Conservation (phyloP, 805 yeast genomes). For the Wickerhamomyces canadensis region DNA sequence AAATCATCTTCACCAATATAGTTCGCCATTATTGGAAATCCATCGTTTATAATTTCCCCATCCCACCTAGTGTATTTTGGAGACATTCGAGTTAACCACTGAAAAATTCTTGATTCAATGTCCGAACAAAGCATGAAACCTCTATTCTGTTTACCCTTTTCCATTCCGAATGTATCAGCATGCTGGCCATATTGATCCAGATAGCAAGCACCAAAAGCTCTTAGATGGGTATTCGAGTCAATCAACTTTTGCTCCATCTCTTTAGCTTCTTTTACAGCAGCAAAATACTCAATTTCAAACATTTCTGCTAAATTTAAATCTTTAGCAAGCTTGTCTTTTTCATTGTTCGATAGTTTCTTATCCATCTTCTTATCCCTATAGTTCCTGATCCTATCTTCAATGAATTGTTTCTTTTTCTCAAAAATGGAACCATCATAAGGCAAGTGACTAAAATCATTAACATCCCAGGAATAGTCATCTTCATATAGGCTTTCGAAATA, state of each 20-base stretch:
- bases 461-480: slow-evolving; percentile 17
- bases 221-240: slow-evolving; percentile 22
- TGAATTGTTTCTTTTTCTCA: slow-evolving; percentile 14
- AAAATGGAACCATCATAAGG: slow-evolving; percentile 18
- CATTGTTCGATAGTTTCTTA: slow-evolving; percentile 3
- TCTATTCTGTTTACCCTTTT: too few species aligned
- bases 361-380: background rate
- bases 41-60: slow-evolving; percentile 24
- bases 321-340: slow-evolving; percentile 11
- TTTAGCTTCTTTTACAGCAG: slow-evolving; percentile 14
- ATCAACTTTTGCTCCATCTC: slow-evolving; percentile 19
- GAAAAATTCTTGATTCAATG: slow-evolving; percentile 29
- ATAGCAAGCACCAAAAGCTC: slow-evolving; percentile 25
- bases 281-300: slow-evolving; percentile 13
- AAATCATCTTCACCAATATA: too few species aligned
- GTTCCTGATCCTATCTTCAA: slow-evolving; percentile 6
- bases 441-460: slow-evolving; percentile 14
- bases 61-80: slow-evolving; percentile 34
- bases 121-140: slow-evolving; percentile 18
- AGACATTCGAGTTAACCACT: slow-evolving; percentile 28
- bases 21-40: too few species aligned
- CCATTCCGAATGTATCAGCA: too few species aligned
- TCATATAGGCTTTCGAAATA: slow-evolving; percentile 26
- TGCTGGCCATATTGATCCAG: slow-evolving; percentile 17
- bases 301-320: slow-evolving; percentile 10